A percentile compares a stretch with the other conserved stretches of the same genome.
These are phyloP conservation scores for Paramecium caudatum DNA, from an alignment of 73 alveolate genomes.

Conservation along the genomic window DNA sequence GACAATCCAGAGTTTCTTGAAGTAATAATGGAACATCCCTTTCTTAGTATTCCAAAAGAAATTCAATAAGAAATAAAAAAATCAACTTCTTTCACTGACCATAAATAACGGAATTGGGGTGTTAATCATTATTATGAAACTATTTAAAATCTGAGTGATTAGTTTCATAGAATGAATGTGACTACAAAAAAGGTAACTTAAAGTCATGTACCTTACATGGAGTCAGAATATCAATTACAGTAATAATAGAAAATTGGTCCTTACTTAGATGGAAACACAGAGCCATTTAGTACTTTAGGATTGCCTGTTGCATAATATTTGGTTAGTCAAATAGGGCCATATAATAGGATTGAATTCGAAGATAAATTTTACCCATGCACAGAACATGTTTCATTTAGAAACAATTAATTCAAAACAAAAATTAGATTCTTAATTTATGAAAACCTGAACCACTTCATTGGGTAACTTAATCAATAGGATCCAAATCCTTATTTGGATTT, in stretches of 20 bases:
- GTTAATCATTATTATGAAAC: conserved; percentile 24
- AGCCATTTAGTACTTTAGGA: conserved; percentile 59
- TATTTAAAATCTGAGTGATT: conserved; percentile 7
- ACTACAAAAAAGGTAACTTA: conserved; percentile 2
- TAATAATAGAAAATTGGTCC: conserved; percentile 17
- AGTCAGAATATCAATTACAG: not conserved
- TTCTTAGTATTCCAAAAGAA: not conserved
- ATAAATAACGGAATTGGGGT: conserved; percentile 61
- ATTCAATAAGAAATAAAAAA: not conserved
- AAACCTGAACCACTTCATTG: conserved; percentile 3
- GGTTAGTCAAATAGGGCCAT: conserved; percentile 7
- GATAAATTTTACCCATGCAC: not conserved
- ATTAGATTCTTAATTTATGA: conserved; percentile 3
- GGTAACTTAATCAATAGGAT: conserved; percentile 14
- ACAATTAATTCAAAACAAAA: not conserved
- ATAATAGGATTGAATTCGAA: conserved; percentile 15
- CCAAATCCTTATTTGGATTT: conserved; percentile 50
- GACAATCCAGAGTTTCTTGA: not conserved
- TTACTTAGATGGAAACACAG: conserved; percentile 12
- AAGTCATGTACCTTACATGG: conserved; percentile 10
- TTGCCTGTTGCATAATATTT: conserved; percentile 56
- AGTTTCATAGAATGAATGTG: conserved; percentile 8
- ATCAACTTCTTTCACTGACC: conserved; percentile 10
- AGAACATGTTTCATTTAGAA: conserved; percentile 11
- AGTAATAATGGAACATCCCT: not conserved